These are phyloP conservation scores for Farysia itapuensis DNA, from an alignment of 1,284 basidiomycete species.

Conservation along the genomic window DNA sequence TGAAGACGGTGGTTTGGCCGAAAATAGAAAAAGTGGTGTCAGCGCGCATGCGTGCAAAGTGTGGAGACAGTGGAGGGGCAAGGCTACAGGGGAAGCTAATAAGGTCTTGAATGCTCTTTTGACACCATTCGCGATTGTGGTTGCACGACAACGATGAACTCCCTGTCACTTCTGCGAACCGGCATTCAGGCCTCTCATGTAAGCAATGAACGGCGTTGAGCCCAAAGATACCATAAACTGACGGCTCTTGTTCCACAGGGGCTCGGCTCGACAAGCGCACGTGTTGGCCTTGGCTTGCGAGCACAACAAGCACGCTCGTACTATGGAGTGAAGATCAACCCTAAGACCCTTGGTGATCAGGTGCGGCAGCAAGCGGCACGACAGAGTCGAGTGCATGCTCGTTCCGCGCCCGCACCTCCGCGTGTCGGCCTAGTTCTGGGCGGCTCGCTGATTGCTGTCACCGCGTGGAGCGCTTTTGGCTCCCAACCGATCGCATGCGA, in stretches of 20 bases:
- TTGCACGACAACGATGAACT: too few species aligned
- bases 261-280: not conserved
- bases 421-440: not conserved
- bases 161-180: not conserved
- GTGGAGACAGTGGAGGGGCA: too few species aligned
- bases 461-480: not conserved
- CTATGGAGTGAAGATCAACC: not conserved
- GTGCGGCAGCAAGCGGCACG: not conserved
- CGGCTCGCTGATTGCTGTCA: not conserved
- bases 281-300: conserved; percentile 1
- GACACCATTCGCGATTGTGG: too few species aligned
- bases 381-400: not conserved
- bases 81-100: too few species aligned
- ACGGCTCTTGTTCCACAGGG: not conserved
- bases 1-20: too few species aligned
- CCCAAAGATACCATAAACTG: not conserved
- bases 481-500: not conserved
- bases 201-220: not conserved
- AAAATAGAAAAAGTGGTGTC: too few species aligned
- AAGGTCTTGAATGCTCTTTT: too few species aligned
- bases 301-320: not conserved
- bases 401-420: not conserved
- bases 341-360: not conserved
- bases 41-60: too few species aligned
- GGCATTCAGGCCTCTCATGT: not conserved